A percentile compares a stretch with the other conserved stretches of the same genome.
Conservation (phyloP, 176 grass and related monocot genomes). For the Oryza meridionalis region DNA sequence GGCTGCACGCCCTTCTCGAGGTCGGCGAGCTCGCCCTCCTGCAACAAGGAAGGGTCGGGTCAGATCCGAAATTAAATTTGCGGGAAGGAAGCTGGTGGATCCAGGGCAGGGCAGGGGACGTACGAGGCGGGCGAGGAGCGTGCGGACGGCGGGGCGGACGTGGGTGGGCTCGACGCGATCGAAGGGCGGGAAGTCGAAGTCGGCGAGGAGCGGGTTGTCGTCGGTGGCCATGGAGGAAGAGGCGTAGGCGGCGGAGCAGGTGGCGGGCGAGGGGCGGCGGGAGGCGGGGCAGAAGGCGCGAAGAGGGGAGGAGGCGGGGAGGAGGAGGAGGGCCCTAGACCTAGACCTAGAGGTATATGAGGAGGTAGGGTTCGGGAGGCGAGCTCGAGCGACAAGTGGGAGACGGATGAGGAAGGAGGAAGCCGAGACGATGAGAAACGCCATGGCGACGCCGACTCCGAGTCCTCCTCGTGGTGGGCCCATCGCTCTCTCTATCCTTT, state of each 20-base stretch:
- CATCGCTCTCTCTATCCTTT: neutral
- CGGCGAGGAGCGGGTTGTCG: conserved; percentile 63
- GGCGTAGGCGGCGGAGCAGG: conserved; percentile 52
- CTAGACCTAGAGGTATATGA: too few relatives aligned
- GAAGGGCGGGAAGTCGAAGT: conserved; percentile 85
- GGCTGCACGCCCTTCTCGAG: conserved; percentile 86
- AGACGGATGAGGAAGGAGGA: conserved; percentile 14
- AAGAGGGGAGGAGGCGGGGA: conserved; percentile 60
- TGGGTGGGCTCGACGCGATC: conserved; percentile 66
- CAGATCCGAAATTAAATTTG: conserved; percentile 11
- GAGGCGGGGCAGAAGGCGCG: conserved; percentile 52
- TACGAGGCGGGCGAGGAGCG: conserved; percentile 73
- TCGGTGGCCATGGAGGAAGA: neutral
- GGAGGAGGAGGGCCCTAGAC: conserved; percentile 4
- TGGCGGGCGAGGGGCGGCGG: conserved; percentile 25
- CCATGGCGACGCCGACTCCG: conserved; percentile 11
- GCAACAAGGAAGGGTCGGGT: neutral
- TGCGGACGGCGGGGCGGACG: conserved; percentile 77
- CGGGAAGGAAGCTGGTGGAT: too few relatives aligned
- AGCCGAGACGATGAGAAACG: conserved; percentile 33
- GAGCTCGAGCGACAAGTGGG: conserved; percentile 33
- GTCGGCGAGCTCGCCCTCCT: conserved; percentile 80
- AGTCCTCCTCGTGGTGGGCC: neutral
- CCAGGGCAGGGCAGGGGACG: neutral
- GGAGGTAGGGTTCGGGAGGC: conserved; percentile 37